These are phyloP conservation scores for Zygosaccharomyces rouxii DNA, from an alignment of 805 yeast genomes.

Conservation along the genomic window DNA sequence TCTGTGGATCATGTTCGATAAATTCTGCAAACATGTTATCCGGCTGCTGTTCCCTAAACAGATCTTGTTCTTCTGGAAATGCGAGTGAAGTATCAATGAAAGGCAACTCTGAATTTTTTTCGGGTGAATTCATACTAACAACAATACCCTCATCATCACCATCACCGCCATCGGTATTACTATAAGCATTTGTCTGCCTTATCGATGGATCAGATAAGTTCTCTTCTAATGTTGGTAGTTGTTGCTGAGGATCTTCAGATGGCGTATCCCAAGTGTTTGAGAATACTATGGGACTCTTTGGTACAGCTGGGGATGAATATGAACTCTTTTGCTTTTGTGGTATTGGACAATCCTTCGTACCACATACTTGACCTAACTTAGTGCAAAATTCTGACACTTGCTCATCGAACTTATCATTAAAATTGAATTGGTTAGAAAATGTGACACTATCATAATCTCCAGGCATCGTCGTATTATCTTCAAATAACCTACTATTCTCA, in stretches of 20 bases:
- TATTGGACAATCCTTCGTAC: conserved; percentile 62
- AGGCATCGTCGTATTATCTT: conserved; percentile 11
- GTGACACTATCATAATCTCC: conserved; percentile 14
- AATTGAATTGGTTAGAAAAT: conserved; percentile 33
- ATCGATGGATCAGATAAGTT: background rate
- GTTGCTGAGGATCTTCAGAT: background rate
- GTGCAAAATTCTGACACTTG: conserved; percentile 72
- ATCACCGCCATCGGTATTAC: background rate
- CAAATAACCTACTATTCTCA: background rate
- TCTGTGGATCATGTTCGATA: conserved; percentile 16
- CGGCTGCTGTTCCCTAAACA: conserved; percentile 16
- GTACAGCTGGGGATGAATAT: background rate
- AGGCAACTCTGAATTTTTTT: conserved; percentile 9
- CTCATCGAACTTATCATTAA: conserved; percentile 54
- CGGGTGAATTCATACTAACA: background rate
- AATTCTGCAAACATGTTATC: conserved; percentile 17
- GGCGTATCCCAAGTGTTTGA: conserved; percentile 4
- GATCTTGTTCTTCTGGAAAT: conserved; percentile 27
- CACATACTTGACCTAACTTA: conserved; percentile 76
- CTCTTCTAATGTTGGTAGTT: background rate
- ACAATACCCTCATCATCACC: background rate
- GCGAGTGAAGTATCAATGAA: conserved; percentile 31
- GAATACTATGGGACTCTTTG: background rate
- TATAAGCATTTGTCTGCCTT: background rate
- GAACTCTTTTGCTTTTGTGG: conserved; percentile 38